phyloP scores from a whole-genome alignment of 345 rosid species.

The Passiflora organensis region DNA sequence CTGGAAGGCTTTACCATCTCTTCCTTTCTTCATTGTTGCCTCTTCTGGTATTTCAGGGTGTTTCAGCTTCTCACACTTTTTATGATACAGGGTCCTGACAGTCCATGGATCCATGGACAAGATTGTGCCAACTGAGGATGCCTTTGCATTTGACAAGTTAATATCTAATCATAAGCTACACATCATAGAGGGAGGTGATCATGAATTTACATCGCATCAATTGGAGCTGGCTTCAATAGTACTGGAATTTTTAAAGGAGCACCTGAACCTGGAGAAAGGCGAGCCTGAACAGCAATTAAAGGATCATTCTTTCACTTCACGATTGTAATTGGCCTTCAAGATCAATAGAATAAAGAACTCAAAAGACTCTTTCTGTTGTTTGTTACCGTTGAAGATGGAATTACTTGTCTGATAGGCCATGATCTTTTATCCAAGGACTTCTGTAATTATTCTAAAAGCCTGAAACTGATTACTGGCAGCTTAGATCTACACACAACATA shows the following conservation, averaged over 20 bases:
- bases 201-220: background rate
- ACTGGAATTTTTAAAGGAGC: background rate
- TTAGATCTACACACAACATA: no score
- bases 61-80: no score
- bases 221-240: background rate
- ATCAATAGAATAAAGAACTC: background rate
- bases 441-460: no score
- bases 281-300: background rate
- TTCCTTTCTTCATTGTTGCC: no score
- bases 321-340: background rate
- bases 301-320: slow-evolving; percentile 4
- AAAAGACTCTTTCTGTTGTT: no score
- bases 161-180: background rate
- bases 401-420: no score
- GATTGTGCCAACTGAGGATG: background rate
- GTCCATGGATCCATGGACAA: background rate
- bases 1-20: no score
- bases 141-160: background rate
- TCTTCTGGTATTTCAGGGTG: no score
- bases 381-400: no score
- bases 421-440: no score
- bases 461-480: no score
- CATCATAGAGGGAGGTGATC: slow-evolving; percentile 3
- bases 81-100: background rate
- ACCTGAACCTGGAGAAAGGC: background rate